Conservation (phyloP, 2,329 filamentous ascomycete genomes). For the Escovopsis weberi region DNA sequence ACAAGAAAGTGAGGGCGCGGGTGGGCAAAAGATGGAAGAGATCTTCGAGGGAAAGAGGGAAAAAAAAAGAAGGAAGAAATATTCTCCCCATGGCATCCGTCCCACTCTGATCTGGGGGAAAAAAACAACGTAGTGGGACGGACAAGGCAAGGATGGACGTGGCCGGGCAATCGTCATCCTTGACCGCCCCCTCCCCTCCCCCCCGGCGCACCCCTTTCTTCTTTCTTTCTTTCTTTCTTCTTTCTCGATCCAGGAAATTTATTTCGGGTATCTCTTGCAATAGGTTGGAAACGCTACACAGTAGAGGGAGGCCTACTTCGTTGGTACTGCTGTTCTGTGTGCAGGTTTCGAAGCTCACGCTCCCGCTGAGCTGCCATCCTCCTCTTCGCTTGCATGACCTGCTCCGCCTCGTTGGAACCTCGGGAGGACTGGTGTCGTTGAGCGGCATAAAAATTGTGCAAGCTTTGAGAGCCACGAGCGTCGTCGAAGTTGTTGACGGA, state of each 20-base stretch:
- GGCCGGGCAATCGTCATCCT: constrained; percentile 6
- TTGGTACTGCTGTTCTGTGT: constrained; percentile 99
- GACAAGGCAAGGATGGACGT: constrained; percentile 3
- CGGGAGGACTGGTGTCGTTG: constrained; percentile 82
- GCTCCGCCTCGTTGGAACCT: constrained; percentile 81
- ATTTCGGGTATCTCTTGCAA: constrained; percentile 20
- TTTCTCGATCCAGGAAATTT: constrained; percentile 12
- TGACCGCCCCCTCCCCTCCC: constrained; percentile 5
- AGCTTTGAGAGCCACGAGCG: constrained; percentile 51
- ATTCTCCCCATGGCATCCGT: constrained; percentile 1
- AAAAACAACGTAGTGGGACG: constrained; percentile 3
- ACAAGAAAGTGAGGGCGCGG: constrained; percentile 3
- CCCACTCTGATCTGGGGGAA: constrained; percentile 3
- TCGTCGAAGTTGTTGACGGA: constrained; percentile 74
- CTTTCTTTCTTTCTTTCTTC: no score
- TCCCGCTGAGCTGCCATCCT: constrained; percentile 98
- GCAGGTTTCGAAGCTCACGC: constrained; percentile 97
- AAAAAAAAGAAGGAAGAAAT: no score
- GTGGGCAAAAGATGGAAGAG: no score
- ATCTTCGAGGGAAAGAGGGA: not conserved
- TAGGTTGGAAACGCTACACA: constrained; percentile 43
- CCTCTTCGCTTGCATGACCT: constrained; percentile 98
- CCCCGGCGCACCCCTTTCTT: no score
- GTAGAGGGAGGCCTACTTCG: constrained; percentile 83
- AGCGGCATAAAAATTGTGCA: constrained; percentile 86